Percentiles rank a stretch among this genome's conserved stretches.
Evolutionary conservation across 331 rosid species (phyloP).

Genomic region (Malus hybrid): DNA sequence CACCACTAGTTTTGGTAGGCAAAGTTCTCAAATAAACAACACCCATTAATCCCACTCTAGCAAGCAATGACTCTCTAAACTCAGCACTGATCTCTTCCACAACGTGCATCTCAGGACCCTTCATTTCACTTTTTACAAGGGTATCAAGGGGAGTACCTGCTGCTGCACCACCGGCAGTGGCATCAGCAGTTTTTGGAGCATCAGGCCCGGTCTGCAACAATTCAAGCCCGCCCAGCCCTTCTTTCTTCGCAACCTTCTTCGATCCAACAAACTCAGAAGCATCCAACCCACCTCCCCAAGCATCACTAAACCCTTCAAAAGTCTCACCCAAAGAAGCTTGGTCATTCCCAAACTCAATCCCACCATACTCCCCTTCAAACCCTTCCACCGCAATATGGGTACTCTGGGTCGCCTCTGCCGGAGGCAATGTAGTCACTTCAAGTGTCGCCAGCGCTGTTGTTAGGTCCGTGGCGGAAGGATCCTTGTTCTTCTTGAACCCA

Average conservation of each 20-base stretch:
- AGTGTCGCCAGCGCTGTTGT: slow-evolving; percentile 70
- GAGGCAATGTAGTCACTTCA: slow-evolving; percentile 84
- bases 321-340: slow-evolving; percentile 77
- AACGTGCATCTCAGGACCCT: slow-evolving; percentile 84
- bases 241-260: slow-evolving; percentile 39
- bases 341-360: slow-evolving; percentile 76
- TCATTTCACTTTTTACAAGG: slow-evolving; percentile 67
- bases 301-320: slow-evolving; percentile 81
- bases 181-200: slow-evolving; percentile 34
- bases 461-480: slow-evolving; percentile 70
- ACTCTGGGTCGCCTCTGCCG: slow-evolving; percentile 90
- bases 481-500: slow-evolving; percentile 82
- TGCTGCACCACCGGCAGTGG: slow-evolving; percentile 25
- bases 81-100: slow-evolving; percentile 77
- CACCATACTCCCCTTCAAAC: slow-evolving; percentile 95
- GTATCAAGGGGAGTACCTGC: slow-evolving; percentile 61
- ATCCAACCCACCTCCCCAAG: slow-evolving; percentile 99
- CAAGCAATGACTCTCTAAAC: slow-evolving; percentile 85
- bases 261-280: slow-evolving; percentile 80
- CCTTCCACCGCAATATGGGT: slow-evolving; percentile 91
- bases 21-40: slow-evolving; percentile 72
- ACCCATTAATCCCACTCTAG: slow-evolving; percentile 79
- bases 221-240: slow-evolving; percentile 98
- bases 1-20: slow-evolving; percentile 64
- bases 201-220: slow-evolving; percentile 76